Conservation (phyloP, 192 early-diverging fungal species). For the Coemansia sp. region DNA sequence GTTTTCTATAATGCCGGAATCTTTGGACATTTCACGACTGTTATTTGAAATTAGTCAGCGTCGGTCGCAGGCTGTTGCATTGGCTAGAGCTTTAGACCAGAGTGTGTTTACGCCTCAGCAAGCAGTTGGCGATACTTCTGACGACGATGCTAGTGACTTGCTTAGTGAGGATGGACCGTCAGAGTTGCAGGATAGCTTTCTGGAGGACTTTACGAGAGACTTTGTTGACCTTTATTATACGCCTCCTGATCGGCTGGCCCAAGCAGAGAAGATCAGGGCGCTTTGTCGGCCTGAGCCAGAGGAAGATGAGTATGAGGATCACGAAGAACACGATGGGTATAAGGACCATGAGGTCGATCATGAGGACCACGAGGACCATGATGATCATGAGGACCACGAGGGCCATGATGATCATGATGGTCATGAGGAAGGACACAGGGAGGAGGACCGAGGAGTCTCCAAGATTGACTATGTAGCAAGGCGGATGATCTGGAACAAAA, state of each 20-base stretch:
- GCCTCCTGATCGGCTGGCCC: not conserved
- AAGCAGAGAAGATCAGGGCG: not conserved
- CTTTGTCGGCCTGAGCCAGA: not conserved
- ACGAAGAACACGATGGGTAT: not conserved
- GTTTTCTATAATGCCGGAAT: not conserved
- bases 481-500: constrained; percentile 1
- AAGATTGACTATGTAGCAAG: constrained; percentile 11
- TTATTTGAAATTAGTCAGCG: constrained; percentile 28
- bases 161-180: not conserved
- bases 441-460: not conserved
- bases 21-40: constrained; percentile 19
- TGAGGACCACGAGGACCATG: not conserved
- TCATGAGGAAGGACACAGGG: not conserved
- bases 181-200: constrained; percentile 22
- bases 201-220: constrained; percentile 42
- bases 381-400: not conserved
- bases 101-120: constrained; percentile 16
- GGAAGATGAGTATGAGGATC: not conserved
- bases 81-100: constrained; percentile 37
- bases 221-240: constrained; percentile 44
- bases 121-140: not conserved
- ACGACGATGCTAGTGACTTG: not conserved
- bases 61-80: constrained; percentile 27
- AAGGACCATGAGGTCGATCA: not conserved
- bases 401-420: not conserved